Evolutionary conservation across 2,329 filamentous ascomycete species (phyloP).

Genomic region (Botrytis porri): DNA sequence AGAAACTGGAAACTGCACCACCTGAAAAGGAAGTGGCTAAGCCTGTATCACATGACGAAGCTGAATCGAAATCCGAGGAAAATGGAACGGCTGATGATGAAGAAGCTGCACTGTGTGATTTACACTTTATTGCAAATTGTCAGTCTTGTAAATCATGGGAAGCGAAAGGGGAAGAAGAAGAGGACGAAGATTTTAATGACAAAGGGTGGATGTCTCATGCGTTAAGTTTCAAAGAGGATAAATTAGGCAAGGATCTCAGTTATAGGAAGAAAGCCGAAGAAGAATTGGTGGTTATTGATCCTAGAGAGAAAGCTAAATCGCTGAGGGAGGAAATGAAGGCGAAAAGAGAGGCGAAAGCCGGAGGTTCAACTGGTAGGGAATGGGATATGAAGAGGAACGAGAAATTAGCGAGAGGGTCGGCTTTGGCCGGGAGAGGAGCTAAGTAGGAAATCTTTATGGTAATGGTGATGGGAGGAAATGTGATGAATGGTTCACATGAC

Average conservation of each 20-base stretch:
- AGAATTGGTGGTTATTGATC: slow-evolving; percentile 89
- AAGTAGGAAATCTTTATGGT: slow-evolving; percentile 40
- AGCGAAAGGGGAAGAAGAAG: slow-evolving; percentile 44
- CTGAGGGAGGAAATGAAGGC: slow-evolving; percentile 63
- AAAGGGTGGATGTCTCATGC: slow-evolving; percentile 83
- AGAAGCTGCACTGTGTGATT: slow-evolving; percentile 77
- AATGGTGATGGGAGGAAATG: not conserved
- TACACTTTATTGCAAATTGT: slow-evolving; percentile 95
- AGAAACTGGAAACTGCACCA: slow-evolving; percentile 62
- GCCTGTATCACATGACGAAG: slow-evolving; percentile 26
- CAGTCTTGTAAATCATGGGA: slow-evolving; percentile 90
- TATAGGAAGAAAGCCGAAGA: slow-evolving; percentile 92
- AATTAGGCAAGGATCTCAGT: slow-evolving; percentile 82
- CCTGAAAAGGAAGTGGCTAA: slow-evolving; percentile 41
- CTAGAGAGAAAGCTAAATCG: slow-evolving; percentile 74
- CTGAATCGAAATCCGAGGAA: slow-evolving; percentile 25
- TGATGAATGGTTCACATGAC: not conserved
- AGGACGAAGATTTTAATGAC: slow-evolving; percentile 56
- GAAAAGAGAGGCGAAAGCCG: slow-evolving; percentile 50
- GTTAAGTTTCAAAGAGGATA: slow-evolving; percentile 84
- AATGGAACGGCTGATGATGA: slow-evolving; percentile 51
- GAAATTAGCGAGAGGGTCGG: slow-evolving; percentile 52
- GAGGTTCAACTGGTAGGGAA: slow-evolving; percentile 50
- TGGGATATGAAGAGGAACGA: slow-evolving; percentile 60
- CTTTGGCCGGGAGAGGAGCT: slow-evolving; percentile 55